Conservation (phyloP, 495 filamentous ascomycete genomes). For the Patellaria atrata region DNA sequence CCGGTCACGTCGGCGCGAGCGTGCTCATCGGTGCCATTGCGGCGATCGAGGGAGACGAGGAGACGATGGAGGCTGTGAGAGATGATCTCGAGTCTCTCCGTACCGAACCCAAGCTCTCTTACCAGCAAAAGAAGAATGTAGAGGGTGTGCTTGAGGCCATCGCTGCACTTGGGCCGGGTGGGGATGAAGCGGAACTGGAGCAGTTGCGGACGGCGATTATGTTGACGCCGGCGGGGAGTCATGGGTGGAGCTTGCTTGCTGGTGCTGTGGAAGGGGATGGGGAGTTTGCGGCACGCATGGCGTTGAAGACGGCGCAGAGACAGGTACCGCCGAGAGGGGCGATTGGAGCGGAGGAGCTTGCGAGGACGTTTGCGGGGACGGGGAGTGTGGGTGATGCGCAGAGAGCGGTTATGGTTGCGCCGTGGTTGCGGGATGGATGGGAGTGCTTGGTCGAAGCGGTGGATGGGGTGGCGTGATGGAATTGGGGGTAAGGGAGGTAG, state of each 20-base stretch:
- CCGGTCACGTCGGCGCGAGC: conserved; percentile 62
- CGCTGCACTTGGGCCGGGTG: conserved; percentile 29
- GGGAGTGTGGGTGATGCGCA: conserved; percentile 58
- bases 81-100: conserved; percentile 59
- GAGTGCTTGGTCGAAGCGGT: conserved; percentile 23
- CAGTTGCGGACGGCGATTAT: conserved; percentile 48
- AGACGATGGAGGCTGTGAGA: conserved; percentile 66
- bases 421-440: conserved; percentile 63
- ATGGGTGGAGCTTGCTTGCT: conserved; percentile 64
- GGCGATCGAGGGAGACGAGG: conserved; percentile 60
- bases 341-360: conserved; percentile 52
- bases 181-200: conserved; percentile 14
- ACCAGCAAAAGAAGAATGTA: conserved; percentile 36
- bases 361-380: conserved; percentile 62
- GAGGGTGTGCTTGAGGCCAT: conserved; percentile 44
- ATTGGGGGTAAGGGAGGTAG: too few species aligned
- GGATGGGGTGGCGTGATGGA: not conserved
- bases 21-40: conserved; percentile 71
- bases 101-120: conserved; percentile 40
- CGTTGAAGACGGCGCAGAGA: conserved; percentile 59
- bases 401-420: conserved; percentile 63
- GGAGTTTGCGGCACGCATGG: conserved; percentile 60
- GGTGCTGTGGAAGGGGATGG: conserved; percentile 33
- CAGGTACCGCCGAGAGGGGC: conserved; percentile 54
- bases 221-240: conserved; percentile 56